A percentile compares a stretch with the other conserved stretches of the same genome.
phyloP scores from a whole-genome alignment of 2,329 filamentous ascomycete genomes.

The Juglanconis oblonga region DNA sequence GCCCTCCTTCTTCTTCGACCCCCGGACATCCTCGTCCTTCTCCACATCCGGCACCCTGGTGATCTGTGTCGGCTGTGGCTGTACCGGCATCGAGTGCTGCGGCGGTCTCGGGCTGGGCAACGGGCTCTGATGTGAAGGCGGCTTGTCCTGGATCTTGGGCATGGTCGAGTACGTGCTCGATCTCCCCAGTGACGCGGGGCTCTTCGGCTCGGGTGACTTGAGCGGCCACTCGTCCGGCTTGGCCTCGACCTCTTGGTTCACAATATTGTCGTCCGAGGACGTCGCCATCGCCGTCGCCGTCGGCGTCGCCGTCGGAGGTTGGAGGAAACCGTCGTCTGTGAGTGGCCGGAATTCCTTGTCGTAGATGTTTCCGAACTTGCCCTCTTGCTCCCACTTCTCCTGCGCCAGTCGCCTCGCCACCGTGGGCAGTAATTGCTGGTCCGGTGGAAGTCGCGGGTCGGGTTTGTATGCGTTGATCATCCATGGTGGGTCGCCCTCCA shows the following conservation, averaged over 20 bases:
- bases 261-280: constrained; percentile 25
- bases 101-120: constrained; percentile 46
- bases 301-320: constrained; percentile 31
- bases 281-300: constrained; percentile 24
- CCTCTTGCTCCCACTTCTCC: constrained; percentile 92
- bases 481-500: constrained; percentile 96
- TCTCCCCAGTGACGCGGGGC: constrained; percentile 42
- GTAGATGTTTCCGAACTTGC: constrained; percentile 79
- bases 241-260: constrained; percentile 30
- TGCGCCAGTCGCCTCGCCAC: constrained; percentile 89
- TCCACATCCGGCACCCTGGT: constrained; percentile 50
- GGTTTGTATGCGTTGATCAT: constrained; percentile 92
- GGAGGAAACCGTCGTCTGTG: constrained; percentile 59
- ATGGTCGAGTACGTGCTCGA: constrained; percentile 60
- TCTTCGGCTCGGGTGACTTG: constrained; percentile 42
- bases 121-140: constrained; percentile 30
- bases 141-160: constrained; percentile 54
- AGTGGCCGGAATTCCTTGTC: constrained; percentile 85
- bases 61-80: constrained; percentile 30
- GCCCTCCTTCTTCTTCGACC: constrained; percentile 54
- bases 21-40: constrained; percentile 50
- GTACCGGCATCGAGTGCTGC: constrained; percentile 37
- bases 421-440: constrained; percentile 92
- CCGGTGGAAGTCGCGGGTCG: constrained; percentile 87
- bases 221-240: constrained; percentile 59